These are phyloP conservation scores for Prunus fruticosa DNA, from an alignment of 306 rosid species.

Conservation along the genomic window DNA sequence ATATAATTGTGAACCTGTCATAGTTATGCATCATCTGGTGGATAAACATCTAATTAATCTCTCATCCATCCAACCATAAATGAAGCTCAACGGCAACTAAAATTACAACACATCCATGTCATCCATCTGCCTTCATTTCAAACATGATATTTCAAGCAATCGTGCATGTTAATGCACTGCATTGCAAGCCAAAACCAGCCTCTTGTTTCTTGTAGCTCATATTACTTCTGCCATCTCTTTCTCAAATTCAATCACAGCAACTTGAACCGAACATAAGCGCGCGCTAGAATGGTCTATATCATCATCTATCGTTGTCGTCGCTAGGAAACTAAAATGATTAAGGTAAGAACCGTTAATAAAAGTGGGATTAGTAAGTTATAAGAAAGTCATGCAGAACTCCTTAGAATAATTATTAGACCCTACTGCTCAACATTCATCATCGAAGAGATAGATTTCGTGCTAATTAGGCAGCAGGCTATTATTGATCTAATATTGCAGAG, in stretches of 20 bases:
- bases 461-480: not conserved
- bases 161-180: not conserved
- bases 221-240: slow-evolving; percentile 1
- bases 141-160: not conserved
- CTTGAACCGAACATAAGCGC: not conserved
- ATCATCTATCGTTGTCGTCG: not conserved
- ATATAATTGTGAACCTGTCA: not conserved
- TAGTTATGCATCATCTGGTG: not conserved
- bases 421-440: not conserved
- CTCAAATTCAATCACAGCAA: not conserved
- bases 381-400: not conserved
- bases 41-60: not conserved
- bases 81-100: slow-evolving; percentile 9
- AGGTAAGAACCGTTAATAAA: not conserved
- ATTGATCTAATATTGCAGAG: not conserved
- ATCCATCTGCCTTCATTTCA: not conserved
- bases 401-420: not conserved
- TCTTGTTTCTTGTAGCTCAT: no score
- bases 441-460: not conserved
- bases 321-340: not conserved
- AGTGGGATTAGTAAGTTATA: not conserved
- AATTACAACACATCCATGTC: not conserved
- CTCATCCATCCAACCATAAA: not conserved
- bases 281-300: not conserved
- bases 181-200: not conserved